Evolutionary conservation across 2,329 filamentous ascomycete genomes (phyloP).

Genomic region (Tympanopsis confertula): DNA sequence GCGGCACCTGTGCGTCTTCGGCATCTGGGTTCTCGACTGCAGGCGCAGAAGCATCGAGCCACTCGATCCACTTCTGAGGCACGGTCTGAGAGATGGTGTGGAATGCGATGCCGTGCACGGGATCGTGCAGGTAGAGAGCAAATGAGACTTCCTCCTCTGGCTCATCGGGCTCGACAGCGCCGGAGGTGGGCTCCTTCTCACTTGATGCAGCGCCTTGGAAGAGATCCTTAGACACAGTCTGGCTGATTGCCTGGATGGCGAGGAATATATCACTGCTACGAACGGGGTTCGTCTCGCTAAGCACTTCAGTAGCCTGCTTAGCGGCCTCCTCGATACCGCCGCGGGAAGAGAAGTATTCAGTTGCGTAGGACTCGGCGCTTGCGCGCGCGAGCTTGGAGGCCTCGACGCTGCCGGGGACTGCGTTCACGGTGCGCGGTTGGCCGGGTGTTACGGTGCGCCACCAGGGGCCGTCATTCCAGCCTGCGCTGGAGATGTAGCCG

Average conservation of each 20-base stretch:
- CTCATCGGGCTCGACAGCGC: slow-evolving; percentile 34
- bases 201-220: slow-evolving; percentile 48
- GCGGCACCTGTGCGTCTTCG: slow-evolving; percentile 18
- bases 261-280: slow-evolving; percentile 91
- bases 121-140: slow-evolving; percentile 72
- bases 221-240: slow-evolving; percentile 50
- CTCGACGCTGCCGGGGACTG: slow-evolving; percentile 70
- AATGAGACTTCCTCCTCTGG: slow-evolving; percentile 57
- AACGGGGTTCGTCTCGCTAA: slow-evolving; percentile 79
- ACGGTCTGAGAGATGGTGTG: slow-evolving; percentile 71
- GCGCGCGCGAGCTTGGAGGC: slow-evolving; percentile 86
- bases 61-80: slow-evolving; percentile 76
- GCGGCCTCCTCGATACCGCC: slow-evolving; percentile 75
- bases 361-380: slow-evolving; percentile 76
- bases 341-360: slow-evolving; percentile 67
- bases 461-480: slow-evolving; percentile 94
- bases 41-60: slow-evolving; percentile 69
- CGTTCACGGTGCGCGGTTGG: slow-evolving; percentile 62
- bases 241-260: slow-evolving; percentile 75
- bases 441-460: slow-evolving; percentile 58
- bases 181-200: slow-evolving; percentile 39
- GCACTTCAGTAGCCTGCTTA: slow-evolving; percentile 63
- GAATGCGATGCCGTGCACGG: slow-evolving; percentile 83
- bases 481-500: slow-evolving; percentile 34
- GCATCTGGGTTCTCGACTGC: slow-evolving; percentile 32